A percentile compares a stretch with the other conserved stretches of the same genome.
These are phyloP conservation scores for Apiotrichum gamsii DNA, from an alignment of 1,284 basidiomycete genomes.

Conservation along the genomic window DNA sequence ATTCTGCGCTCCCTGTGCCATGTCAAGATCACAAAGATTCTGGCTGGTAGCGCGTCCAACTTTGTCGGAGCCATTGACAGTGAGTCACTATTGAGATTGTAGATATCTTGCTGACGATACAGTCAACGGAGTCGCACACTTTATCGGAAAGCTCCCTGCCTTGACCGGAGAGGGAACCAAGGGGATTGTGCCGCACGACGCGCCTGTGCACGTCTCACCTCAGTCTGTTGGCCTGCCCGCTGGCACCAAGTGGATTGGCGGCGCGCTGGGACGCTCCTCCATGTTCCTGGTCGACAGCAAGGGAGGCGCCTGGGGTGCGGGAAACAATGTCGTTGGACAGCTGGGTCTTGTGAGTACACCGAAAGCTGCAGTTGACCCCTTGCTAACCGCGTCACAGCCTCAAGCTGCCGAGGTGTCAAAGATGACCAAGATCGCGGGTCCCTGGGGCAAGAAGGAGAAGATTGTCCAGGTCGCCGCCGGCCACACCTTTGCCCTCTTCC, in stretches of 20 bases:
- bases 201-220: conserved; percentile 60
- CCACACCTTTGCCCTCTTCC: conserved; percentile 71
- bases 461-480: conserved; percentile 59
- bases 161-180: conserved; percentile 55
- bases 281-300: conserved; percentile 73
- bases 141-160: conserved; percentile 74
- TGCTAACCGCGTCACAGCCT: conserved; percentile 11
- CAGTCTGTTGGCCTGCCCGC: conserved; percentile 57
- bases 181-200: conserved; percentile 59
- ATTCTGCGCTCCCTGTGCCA: conserved; percentile 82
- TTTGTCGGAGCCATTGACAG: conserved; percentile 58
- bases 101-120: background rate
- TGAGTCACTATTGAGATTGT: conserved; percentile 13
- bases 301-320: conserved; percentile 76
- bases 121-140: conserved; percentile 68
- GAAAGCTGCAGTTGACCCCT: background rate
- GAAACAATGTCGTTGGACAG: conserved; percentile 77
- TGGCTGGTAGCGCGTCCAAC: conserved; percentile 66
- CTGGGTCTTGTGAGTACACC: conserved; percentile 40
- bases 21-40: conserved; percentile 63
- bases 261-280: conserved; percentile 75
- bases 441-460: conserved; percentile 34
- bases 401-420: conserved; percentile 14
- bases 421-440: conserved; percentile 31
- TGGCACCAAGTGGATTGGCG: conserved; percentile 65